Evolutionary conservation across 805 yeast genomes (phyloP).

Genomic region (Isabelozyma pseudorhagii): DNA sequence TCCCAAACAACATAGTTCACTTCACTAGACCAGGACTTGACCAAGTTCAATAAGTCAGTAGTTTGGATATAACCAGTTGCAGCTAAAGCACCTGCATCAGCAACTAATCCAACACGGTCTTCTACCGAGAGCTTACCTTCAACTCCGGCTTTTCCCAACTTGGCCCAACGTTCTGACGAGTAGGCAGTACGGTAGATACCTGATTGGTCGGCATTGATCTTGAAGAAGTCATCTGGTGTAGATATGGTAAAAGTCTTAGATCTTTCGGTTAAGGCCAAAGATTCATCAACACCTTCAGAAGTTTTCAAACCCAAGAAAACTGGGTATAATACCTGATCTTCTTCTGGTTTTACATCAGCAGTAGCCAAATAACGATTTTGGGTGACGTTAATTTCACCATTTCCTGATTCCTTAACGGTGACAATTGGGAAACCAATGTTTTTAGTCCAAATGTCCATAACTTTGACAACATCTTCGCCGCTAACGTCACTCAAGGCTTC

Average conservation of each 20-base stretch:
- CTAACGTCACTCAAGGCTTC: constrained; percentile 64
- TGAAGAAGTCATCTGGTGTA: constrained; percentile 49
- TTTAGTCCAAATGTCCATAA: constrained; percentile 80
- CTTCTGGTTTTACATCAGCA: constrained; percentile 74
- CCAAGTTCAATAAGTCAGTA: constrained; percentile 55
- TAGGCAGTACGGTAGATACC: constrained; percentile 78
- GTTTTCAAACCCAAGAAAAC: constrained; percentile 68
- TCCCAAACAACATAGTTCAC: constrained; percentile 67
- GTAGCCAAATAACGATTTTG: constrained; percentile 76
- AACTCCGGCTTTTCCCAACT: constrained; percentile 60
- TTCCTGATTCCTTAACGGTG: constrained; percentile 54
- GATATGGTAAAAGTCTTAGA: constrained; percentile 39
- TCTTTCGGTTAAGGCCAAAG: constrained; percentile 48
- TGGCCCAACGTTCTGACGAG: constrained; percentile 63
- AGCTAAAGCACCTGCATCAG: constrained; percentile 74
- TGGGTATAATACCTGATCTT: constrained; percentile 66
- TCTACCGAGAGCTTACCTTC: constrained; percentile 62
- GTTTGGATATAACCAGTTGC: constrained; percentile 68
- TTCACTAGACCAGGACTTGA: constrained; percentile 59
- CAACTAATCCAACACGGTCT: constrained; percentile 76
- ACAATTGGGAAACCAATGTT: constrained; percentile 77
- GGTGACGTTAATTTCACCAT: constrained; percentile 49
- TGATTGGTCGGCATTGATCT: constrained; percentile 68
- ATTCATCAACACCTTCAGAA: constrained; percentile 56
- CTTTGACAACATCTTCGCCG: constrained; percentile 67